phyloP scores from a whole-genome alignment of 2,329 filamentous ascomycete species.

The Escovopsis weberi region DNA sequence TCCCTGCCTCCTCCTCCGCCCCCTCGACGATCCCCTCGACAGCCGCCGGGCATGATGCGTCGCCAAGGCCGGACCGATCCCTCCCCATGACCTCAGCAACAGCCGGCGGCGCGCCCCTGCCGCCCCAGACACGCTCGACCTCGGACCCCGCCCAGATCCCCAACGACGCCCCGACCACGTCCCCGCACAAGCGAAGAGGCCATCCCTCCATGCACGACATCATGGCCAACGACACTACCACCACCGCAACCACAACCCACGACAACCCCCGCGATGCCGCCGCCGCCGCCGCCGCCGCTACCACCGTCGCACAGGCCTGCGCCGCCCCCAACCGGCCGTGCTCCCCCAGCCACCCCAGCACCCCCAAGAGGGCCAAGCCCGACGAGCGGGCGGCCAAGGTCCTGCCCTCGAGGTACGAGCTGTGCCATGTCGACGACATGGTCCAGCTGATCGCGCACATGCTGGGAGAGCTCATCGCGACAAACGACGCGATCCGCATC shows the following conservation, averaged over 20 bases:
- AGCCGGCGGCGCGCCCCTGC: neutral
- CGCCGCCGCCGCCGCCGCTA: too few relatives aligned
- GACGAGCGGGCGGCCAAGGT: constrained; percentile 38
- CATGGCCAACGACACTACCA: too few relatives aligned
- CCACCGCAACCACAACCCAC: too few relatives aligned
- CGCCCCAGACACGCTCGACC: neutral
- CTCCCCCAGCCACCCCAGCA: constrained; percentile 19
- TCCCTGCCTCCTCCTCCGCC: too few relatives aligned
- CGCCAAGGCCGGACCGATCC: neutral
- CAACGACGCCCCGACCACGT: constrained; percentile 10
- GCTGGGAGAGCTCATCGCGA: constrained; percentile 85
- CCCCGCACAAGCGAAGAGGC: constrained; percentile 20
- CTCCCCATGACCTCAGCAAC: neutral
- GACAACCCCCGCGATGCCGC: too few relatives aligned
- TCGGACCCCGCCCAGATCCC: neutral
- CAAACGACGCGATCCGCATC: constrained; percentile 74
- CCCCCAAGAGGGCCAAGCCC: constrained; percentile 38
- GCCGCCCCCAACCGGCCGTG: constrained; percentile 4
- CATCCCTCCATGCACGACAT: constrained; percentile 10
- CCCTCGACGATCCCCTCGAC: too few relatives aligned
- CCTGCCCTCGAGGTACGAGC: constrained; percentile 63
- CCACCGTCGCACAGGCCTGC: neutral
- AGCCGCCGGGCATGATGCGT: neutral
- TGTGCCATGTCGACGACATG: constrained; percentile 70
- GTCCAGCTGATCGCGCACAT: constrained; percentile 87